These are phyloP conservation scores for Narthecium ossifragum DNA, from an alignment of 106 monocot species.

Conservation along the genomic window DNA sequence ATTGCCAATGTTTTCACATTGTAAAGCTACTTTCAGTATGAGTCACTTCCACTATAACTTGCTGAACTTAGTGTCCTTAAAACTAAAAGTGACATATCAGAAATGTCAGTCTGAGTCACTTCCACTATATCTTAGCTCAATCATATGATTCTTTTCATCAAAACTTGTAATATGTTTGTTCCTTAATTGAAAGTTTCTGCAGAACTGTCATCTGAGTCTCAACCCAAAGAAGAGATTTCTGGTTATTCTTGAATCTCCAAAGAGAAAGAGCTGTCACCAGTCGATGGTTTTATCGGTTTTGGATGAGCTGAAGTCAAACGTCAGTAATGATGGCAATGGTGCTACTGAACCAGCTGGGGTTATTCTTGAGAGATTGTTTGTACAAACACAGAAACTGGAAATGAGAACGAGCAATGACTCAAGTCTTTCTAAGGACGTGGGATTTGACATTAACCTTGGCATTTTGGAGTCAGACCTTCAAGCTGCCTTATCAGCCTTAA, in stretches of 20 bases:
- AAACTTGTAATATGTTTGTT: too few species aligned
- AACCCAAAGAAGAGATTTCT: slow-evolving; percentile 7
- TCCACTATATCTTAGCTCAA: too few species aligned
- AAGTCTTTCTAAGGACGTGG: slow-evolving; percentile 12
- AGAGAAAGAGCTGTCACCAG: slow-evolving; percentile 4
- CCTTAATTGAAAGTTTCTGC: too few species aligned
- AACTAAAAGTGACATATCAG: too few species aligned
- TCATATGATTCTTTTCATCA: too few species aligned
- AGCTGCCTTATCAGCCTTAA: slow-evolving; percentile 37
- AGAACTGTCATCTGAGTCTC: slow-evolving; percentile 16
- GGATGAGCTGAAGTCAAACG: slow-evolving; percentile 20
- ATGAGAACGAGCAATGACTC: slow-evolving; percentile 22
- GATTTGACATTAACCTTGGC: slow-evolving; percentile 32
- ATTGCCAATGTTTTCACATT: too few species aligned
- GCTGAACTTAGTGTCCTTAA: too few species aligned
- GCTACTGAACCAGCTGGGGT: slow-evolving; percentile 34
- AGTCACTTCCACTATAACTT: too few species aligned
- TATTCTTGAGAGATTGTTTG: slow-evolving; percentile 44
- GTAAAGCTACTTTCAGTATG: too few species aligned
- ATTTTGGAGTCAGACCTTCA: slow-evolving; percentile 42
- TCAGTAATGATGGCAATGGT: slow-evolving; percentile 21
- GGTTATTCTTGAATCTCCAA: slow-evolving; percentile 14
- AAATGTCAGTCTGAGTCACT: too few species aligned
- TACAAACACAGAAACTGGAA: slow-evolving; percentile 30
- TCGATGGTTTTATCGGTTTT: slow-evolving; percentile 11